A percentile compares a stretch with the other conserved stretches of the same genome.
These are phyloP conservation scores for Colletotrichum viniferum DNA, from an alignment of 2,329 filamentous ascomycete species.

Conservation along the genomic window DNA sequence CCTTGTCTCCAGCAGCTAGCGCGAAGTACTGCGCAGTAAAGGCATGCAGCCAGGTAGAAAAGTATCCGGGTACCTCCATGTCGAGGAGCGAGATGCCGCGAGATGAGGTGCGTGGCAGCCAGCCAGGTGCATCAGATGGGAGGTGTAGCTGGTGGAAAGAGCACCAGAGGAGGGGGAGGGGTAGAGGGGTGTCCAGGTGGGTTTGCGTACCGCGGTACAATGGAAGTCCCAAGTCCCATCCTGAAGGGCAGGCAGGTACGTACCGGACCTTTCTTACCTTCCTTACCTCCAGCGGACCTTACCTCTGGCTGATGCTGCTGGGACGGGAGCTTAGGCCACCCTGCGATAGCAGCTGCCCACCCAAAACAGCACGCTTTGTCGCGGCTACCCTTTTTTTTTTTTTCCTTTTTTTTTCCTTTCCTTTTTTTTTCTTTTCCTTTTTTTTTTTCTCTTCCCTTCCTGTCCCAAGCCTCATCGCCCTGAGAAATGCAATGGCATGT, in stretches of 20 bases:
- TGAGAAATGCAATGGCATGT: background rate
- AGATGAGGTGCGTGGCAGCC: background rate
- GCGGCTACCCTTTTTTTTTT: background rate
- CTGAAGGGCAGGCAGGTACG: background rate
- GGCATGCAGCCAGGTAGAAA: background rate
- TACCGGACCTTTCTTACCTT: background rate
- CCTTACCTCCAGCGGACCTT: background rate
- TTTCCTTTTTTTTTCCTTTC: background rate
- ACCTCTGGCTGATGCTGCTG: background rate
- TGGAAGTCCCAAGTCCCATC: background rate
- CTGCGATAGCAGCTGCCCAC: conserved; percentile 1
- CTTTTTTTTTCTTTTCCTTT: too few relatives aligned
- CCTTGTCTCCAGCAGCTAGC: conserved; percentile 21
- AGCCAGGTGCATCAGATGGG: background rate
- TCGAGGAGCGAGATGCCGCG: background rate
- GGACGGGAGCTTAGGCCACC: conserved; percentile 17
- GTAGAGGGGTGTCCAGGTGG: background rate
- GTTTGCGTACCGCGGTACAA: background rate
- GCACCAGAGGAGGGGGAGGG: background rate
- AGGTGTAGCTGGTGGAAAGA: background rate
- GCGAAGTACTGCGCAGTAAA: conserved; percentile 8
- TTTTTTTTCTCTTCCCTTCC: too few relatives aligned
- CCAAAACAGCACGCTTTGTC: conserved; percentile 19
- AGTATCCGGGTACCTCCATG: conserved; percentile 1
- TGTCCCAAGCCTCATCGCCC: background rate